A percentile compares a stretch with the other conserved stretches of the same genome.
phyloP scores from a whole-genome alignment of 2,329 filamentous ascomycete species.

The Lojkania enalia region DNA sequence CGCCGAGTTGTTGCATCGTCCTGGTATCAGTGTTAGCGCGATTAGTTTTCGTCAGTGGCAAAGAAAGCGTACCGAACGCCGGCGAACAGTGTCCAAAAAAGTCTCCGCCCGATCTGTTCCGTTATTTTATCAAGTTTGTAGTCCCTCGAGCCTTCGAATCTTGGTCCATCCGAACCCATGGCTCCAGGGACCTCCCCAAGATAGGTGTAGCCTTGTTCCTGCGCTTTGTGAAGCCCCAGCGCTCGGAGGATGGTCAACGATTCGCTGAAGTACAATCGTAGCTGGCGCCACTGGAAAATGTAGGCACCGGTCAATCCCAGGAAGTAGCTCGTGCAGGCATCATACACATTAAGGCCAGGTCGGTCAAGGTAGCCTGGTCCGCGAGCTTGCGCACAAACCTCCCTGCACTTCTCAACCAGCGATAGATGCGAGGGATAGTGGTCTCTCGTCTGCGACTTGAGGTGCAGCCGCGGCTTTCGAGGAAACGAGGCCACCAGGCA shows the following conservation, averaged over 20 bases:
- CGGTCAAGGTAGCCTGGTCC: slow-evolving; percentile 61
- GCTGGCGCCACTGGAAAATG: slow-evolving; percentile 68
- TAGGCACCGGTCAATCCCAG: slow-evolving; percentile 68
- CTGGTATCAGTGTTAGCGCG: too few relatives aligned
- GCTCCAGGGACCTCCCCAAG: slow-evolving; percentile 39
- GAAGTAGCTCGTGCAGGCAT: slow-evolving; percentile 76
- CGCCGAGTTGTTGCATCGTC: slow-evolving; percentile 77
- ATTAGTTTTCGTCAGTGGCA: too few relatives aligned
- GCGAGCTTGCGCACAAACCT: slow-evolving; percentile 68
- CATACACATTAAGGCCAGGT: slow-evolving; percentile 59
- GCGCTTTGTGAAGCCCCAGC: slow-evolving; percentile 64
- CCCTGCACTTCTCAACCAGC: slow-evolving; percentile 71
- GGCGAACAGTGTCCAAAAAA: slow-evolving; percentile 84
- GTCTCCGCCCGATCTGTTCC: slow-evolving; percentile 58
- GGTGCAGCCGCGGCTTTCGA: slow-evolving; percentile 68
- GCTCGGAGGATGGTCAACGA: slow-evolving; percentile 69
- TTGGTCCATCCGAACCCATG: slow-evolving; percentile 42
- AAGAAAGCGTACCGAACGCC: too few relatives aligned
- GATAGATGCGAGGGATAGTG: slow-evolving; percentile 70
- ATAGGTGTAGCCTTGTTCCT: slow-evolving; percentile 49
- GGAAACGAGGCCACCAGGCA: slow-evolving; percentile 76
- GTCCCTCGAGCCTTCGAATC: slow-evolving; percentile 43
- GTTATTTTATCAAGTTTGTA: slow-evolving; percentile 50
- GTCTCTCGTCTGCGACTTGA: slow-evolving; percentile 68
- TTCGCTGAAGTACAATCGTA: slow-evolving; percentile 73